Conservation (phyloP, 1,139 yeast genomes). For the Saccharomyces hybrid region DNA sequence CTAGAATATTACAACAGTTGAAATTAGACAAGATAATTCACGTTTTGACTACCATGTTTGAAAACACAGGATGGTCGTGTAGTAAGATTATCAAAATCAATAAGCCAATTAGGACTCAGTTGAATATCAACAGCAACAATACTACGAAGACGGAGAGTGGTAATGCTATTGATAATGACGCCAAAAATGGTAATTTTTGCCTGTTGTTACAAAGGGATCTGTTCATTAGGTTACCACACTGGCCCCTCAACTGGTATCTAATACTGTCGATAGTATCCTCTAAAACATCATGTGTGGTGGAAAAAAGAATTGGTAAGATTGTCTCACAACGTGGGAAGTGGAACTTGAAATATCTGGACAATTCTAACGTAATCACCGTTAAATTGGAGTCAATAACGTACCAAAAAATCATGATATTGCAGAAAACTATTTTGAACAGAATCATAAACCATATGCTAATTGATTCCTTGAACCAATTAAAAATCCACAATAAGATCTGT, state of each 20-base stretch:
- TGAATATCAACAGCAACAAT: conserved; percentile 13
- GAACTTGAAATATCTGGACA: conserved; percentile 46
- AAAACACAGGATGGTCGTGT: conserved; percentile 61
- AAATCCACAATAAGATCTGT: conserved; percentile 26
- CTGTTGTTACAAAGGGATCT: conserved; percentile 37
- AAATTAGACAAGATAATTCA: conserved; percentile 48
- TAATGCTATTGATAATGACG: conserved; percentile 9
- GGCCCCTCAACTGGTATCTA: conserved; percentile 71
- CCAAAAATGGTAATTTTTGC: conserved; percentile 5
- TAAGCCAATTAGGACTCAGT: conserved; percentile 26
- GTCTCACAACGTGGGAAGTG: conserved; percentile 55
- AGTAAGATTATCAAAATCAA: conserved; percentile 47
- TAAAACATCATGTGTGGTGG: conserved; percentile 43
- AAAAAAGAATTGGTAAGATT: conserved; percentile 50
- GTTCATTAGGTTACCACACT: conserved; percentile 50
- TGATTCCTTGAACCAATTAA: conserved; percentile 44
- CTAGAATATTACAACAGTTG: conserved; percentile 36
- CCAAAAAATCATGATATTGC: conserved; percentile 42
- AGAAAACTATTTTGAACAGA: conserved; percentile 49
- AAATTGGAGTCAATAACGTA: conserved; percentile 38
- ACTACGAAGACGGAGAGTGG: conserved; percentile 2
- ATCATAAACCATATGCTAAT: conserved; percentile 57
- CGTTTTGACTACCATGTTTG: conserved; percentile 46
- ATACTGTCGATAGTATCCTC: conserved; percentile 43
- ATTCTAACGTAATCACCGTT: conserved; percentile 23